These are phyloP conservation scores for Paramecium pentaurelia DNA, from an alignment of 73 alveolate genomes.

Conservation along the genomic window DNA sequence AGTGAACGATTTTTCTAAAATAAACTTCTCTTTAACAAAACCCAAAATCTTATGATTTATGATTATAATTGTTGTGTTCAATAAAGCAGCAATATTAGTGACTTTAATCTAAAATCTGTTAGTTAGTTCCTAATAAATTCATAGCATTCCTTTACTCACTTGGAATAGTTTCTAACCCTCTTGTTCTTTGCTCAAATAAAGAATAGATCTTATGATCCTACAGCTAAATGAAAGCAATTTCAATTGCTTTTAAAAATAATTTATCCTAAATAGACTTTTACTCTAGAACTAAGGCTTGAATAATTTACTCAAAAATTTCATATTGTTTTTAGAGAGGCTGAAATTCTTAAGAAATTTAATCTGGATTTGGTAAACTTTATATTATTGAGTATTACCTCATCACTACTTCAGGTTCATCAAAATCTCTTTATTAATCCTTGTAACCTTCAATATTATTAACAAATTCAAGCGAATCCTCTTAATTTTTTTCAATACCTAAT, in stretches of 20 bases:
- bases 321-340: background rate
- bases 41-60: background rate
- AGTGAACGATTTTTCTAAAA: background rate
- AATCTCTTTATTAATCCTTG: background rate
- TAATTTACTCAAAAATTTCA: background rate
- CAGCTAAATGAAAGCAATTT: background rate
- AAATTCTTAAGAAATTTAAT: background rate
- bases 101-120: background rate
- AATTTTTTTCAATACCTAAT: background rate
- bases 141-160: background rate
- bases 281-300: background rate
- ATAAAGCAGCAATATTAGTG: background rate
- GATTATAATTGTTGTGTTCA: background rate
- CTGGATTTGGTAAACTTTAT: constrained; percentile 5
- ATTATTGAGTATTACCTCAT: background rate
- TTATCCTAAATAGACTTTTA: background rate
- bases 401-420: background rate
- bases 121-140: background rate
- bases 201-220: background rate
- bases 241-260: background rate
- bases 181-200: background rate
- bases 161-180: background rate
- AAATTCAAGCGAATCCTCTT: background rate
- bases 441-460: background rate
- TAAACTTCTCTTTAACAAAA: background rate